Evolutionary conservation across 495 filamentous ascomycete genomes (phyloP), one percentile per base, ranked within the genome.

Genomic region (Talaromyces nanjingensis): DNA sequence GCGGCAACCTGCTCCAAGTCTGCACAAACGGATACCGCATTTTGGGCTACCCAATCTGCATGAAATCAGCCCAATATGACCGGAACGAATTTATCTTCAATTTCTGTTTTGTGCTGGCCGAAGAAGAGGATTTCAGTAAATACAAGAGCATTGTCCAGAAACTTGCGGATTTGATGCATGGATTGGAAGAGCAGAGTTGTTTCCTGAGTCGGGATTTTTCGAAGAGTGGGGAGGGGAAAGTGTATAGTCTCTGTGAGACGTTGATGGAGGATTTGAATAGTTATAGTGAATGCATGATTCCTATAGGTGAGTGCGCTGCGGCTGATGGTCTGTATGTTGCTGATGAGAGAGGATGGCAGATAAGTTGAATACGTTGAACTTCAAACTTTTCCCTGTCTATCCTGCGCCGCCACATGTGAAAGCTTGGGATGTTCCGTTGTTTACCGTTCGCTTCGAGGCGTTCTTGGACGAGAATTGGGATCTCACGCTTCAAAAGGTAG

Each of bases 11-110:
- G 52, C 84, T 97, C 54, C 91, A 91, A 25, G 85, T 96, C 42
- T 87, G 84, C 75, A 87, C 86, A 18, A 85, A 86, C 73, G 86
- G 87, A 56, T 89, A 91, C 73, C 88, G 89, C 59, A 86, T 98
- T 61, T 84, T 98, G 24, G 90, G 91, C 9, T 91, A 92, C 69
- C 94, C 94, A 1, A 89, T 98, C 39, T 92, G 90, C 73, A 91
- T 97, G 74, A 84, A 83, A 7, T 84, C 88, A 53, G 78, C 81
- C 27, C 82, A 82, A 53, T 93, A 98, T 72, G 83, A 88, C 62
- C 89, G 94, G 60, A 98, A 98, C 76, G 90, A 96, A 72, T 97
- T 96, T 77, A 96, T 96, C 71, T 98, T 98, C 84, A 98, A 97
- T 72, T 96, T 98, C 68, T 90, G 90, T 57, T 72, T 98, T 22